Base-by-base conservation (phyloP, 306 rosid species). In the Betula pendula region DNA sequence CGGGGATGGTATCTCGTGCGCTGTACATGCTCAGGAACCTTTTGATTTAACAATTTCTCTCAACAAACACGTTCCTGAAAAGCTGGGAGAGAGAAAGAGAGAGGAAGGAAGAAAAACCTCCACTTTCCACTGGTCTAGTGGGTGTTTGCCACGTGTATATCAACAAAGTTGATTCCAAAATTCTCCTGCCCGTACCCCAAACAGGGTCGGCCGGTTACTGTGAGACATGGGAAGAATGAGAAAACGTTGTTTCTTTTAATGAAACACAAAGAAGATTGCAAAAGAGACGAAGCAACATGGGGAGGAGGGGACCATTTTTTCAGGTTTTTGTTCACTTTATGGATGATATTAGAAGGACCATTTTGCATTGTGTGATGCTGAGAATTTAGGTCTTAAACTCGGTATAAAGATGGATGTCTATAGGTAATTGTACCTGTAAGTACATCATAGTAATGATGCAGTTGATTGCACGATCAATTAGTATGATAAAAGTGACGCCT, bases 191-290 rank as follows among this genome's bases (percentile, higher is more conserved):
- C 68, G 76, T 75, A 79, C 84, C 10, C 10, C 51, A 1, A 52
- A 33, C 75, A 49, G 79, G 72, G 42, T 1, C 42, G 79, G 60
- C 25, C 80, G 82, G 82, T 71, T 62, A 73, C 71, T 78, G 79
- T 42, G 70, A 78, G 81, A 70, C 85, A 78, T 42, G 52, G 75
- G 84, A 71, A 70, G 87, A 70, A 82, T n/a, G 50, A 80, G 80
- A 25, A 67, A 58, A 27, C 44, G 7, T 79, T 86, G 93, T 87
- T 87, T 87, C 89, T 76, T 87, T 85, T 81, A 83, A 89, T 77
- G 90, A 89, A 85, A 89, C 93, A 89, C 85, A 48, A 59, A 71
- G 56, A 71, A 58, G 75, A 75, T 48, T 70, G 40, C 22, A 38
- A 29, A n/a, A 55, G 56, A 47, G 66, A 72, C 20, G 22, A 72